Evolutionary conservation across 2,329 filamentous ascomycete species (phyloP).

Genomic region (Curvularia sp.): DNA sequence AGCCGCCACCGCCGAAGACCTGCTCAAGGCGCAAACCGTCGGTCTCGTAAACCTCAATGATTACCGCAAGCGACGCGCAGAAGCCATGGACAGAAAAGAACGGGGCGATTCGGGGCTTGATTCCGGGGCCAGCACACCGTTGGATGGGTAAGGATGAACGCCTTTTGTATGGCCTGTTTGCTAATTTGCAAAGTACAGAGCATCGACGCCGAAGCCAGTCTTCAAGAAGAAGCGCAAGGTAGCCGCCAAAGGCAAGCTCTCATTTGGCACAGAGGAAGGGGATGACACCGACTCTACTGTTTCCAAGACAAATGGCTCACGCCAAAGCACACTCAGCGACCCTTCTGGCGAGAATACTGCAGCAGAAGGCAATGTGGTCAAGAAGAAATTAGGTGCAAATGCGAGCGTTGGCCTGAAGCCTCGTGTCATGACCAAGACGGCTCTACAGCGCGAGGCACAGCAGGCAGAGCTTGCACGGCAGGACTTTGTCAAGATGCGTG

Average conservation of each 20-base stretch:
- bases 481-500: conserved; percentile 83
- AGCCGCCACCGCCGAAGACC: conserved; percentile 77
- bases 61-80: conserved; percentile 93
- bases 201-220: conserved; percentile 56
- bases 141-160: conserved; percentile 62
- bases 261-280: conserved; percentile 74
- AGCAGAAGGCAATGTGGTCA: conserved; percentile 43
- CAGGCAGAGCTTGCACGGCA: conserved; percentile 76
- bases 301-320: conserved; percentile 48
- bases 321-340: conserved; percentile 50
- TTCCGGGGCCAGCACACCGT: conserved; percentile 61
- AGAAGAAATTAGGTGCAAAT: conserved; percentile 66
- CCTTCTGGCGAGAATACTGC: conserved; percentile 45
- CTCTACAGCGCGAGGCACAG: conserved; percentile 78
- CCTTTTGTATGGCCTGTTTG: conserved; percentile 12
- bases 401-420: conserved; percentile 64
- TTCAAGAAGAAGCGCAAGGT: conserved; percentile 65
- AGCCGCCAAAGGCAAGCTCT: conserved; percentile 66
- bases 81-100: conserved; percentile 90
- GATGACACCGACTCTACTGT: conserved; percentile 60
- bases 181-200: conserved; percentile 67
- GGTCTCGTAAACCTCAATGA: conserved; percentile 91
- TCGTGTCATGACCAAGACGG: conserved; percentile 76
- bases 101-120: conserved; percentile 73
- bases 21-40: conserved; percentile 84